These are phyloP conservation scores for Epithele typhae DNA, from an alignment of 768 basidiomycete species.

Conservation along the genomic window DNA sequence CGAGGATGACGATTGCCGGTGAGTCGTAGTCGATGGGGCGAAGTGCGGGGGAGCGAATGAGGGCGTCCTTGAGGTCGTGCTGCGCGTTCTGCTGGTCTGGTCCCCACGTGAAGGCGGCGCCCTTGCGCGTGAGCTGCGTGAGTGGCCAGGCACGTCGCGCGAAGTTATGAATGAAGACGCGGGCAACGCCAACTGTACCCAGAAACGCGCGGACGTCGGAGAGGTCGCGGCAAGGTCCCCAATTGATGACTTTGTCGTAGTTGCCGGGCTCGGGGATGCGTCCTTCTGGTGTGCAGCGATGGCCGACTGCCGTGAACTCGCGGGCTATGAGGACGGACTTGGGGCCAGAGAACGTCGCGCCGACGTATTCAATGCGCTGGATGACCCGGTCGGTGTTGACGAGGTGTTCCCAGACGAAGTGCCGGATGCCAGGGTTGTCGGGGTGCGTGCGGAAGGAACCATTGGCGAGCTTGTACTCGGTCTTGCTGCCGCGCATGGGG, in stretches of 20 bases:
- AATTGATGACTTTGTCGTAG: constrained; percentile 22
- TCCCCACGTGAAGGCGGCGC: constrained; percentile 15
- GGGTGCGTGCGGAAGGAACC: constrained; percentile 33
- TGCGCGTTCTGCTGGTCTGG: constrained; percentile 10
- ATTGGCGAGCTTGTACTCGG: constrained; percentile 24
- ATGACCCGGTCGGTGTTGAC: constrained; percentile 32
- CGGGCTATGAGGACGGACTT: constrained; percentile 30
- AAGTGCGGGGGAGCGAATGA: constrained; percentile 12
- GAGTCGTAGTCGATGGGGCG: constrained; percentile 21
- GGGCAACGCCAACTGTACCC: constrained; percentile 18
- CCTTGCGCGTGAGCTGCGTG: constrained; percentile 17
- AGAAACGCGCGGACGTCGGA: constrained; percentile 25
- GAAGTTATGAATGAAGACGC: constrained; percentile 22
- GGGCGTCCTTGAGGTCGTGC: constrained; percentile 15
- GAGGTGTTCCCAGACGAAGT: constrained; percentile 39
- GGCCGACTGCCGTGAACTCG: constrained; percentile 31
- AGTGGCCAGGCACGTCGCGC: constrained; percentile 17
- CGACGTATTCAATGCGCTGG: constrained; percentile 31
- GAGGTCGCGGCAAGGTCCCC: constrained; percentile 16
- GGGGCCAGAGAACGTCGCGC: constrained; percentile 33
- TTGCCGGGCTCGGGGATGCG: constrained; percentile 24
- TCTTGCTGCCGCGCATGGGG: constrained; percentile 28
- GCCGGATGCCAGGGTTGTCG: constrained; percentile 30
- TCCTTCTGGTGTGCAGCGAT: constrained; percentile 33
- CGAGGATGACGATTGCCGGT: constrained; percentile 14